Evolutionary conservation across 768 basidiomycete species (phyloP).

Genomic region (Russula brevipes): DNA sequence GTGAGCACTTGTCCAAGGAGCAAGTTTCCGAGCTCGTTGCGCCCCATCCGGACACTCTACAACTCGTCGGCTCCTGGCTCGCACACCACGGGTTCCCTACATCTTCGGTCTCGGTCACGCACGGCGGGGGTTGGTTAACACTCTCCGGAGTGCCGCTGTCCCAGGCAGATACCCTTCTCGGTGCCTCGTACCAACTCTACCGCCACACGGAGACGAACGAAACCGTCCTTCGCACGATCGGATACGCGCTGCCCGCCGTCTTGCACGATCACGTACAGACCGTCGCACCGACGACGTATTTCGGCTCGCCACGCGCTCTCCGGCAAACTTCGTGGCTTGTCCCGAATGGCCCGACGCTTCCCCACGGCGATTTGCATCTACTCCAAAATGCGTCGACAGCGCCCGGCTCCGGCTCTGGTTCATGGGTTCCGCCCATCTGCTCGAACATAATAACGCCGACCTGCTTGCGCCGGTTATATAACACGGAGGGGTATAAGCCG

Average conservation of each 20-base stretch:
- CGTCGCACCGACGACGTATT: conserved; percentile 58
- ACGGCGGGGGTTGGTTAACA: conserved; percentile 55
- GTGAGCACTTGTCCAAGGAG: conserved; percentile 54
- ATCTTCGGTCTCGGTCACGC: conserved; percentile 36
- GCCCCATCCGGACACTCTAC: conserved; percentile 47
- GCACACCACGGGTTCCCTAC: conserved; percentile 43
- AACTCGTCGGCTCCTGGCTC: conserved; percentile 53
- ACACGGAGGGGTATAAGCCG: conserved; percentile 32
- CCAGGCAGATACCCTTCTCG: conserved; percentile 56
- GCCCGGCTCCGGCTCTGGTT: conserved; percentile 7
- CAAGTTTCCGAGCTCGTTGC: conserved; percentile 51
- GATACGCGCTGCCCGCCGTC: conserved; percentile 54
- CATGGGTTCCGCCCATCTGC: conserved; percentile 43
- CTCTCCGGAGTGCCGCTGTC: conserved; percentile 45
- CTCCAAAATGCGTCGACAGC: not conserved
- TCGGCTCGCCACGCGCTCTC: conserved; percentile 52
- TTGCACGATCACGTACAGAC: conserved; percentile 53
- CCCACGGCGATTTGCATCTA: conserved; percentile 32
- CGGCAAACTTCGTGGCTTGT: conserved; percentile 49
- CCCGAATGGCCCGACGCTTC: conserved; percentile 38
- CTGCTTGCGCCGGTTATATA: conserved; percentile 36
- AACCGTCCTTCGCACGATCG: conserved; percentile 50
- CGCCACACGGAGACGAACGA: conserved; percentile 45
- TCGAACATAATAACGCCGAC: conserved; percentile 33
- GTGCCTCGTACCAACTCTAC: conserved; percentile 51